Percentiles rank a stretch among this genome's conserved stretches.
Conservation (phyloP, 106 monocot genomes). For the Ottelia alismoides region DNA sequence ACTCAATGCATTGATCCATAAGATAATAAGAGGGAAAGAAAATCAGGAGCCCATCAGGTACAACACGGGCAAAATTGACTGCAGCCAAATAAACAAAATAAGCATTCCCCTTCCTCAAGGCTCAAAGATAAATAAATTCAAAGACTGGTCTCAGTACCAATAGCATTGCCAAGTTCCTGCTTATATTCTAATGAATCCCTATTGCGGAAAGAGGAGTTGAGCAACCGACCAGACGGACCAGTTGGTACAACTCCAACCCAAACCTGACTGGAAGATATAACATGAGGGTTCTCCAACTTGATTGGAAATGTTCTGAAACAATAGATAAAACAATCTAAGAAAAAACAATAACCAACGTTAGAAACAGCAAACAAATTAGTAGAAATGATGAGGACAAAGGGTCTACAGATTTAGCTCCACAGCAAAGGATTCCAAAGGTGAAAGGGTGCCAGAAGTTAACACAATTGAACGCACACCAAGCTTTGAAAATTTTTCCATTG, state of each 20-base stretch:
- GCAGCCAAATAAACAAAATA: constrained; percentile 2
- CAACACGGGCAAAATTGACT: constrained; percentile 94
- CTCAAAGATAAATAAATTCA: too few relatives aligned
- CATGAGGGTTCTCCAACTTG: constrained; percentile 94
- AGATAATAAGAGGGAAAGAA: constrained; percentile 97
- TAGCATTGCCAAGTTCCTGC: constrained; percentile 87
- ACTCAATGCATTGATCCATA: constrained; percentile 89
- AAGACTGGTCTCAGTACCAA: constrained; percentile 49
- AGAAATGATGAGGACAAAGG: neutral
- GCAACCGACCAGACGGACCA: constrained; percentile 73
- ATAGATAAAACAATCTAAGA: neutral
- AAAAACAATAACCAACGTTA: neutral
- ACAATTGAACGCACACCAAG: constrained; percentile 74
- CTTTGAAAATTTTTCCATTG: constrained; percentile 75
- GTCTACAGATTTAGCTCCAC: constrained; percentile 80
- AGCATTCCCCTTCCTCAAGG: neutral
- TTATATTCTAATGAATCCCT: constrained; percentile 88
- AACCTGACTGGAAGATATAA: constrained; percentile 73
- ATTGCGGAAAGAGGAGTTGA: constrained; percentile 79
- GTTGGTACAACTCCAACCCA: constrained; percentile 89
- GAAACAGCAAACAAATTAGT: neutral
- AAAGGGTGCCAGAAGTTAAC: constrained; percentile 90
- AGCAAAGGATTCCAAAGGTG: constrained; percentile 87
- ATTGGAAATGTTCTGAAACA: constrained; percentile 61
- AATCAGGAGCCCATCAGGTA: constrained; percentile 92